Base-by-base conservation (phyloP, 306 rosid genomes). In the Dalbergia cultrata region DNA sequence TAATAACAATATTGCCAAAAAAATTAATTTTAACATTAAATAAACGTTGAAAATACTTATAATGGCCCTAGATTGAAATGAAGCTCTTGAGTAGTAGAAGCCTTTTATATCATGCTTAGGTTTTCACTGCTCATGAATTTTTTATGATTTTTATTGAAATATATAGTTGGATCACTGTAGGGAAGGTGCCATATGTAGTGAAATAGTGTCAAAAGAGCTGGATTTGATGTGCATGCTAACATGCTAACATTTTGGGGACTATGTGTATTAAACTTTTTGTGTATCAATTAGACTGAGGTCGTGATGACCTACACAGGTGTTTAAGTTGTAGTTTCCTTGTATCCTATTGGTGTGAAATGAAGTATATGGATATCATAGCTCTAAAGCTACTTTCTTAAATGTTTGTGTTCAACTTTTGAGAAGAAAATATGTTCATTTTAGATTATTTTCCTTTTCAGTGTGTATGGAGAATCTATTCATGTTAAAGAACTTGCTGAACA, bases 401-500 rank as follows among this genome's bases (percentile, higher is more conserved):
- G 79, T 68, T 72, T 88, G 34, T 68, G 17, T 63, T 71, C 14
- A 49, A 56, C 14, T 57, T 47, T 64, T 75, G 74, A 35, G 41
- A 67, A 47, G 70, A 39, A 59, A 62, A 72, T 9, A 31, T 83
- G 50, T 77, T 83, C 50, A 80, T 70, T 80, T 61, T 67, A 13
- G 72, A 21, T 19, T 62, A 35, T 57, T 56, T 67, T 21, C 53
- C 64, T 80, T 79, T 88, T 82, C 88, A 94, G 97, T 49, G 87
- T 85, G 11, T 95, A 95, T 35, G 99, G 99, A 6, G 98, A 95
- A 44, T 90, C 85, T 70, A 90, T 95, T 81, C 96, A 97, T 82
- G 89, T 93, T 44, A 93, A 95, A 90, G 99, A 95, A 76, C 98
- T 95, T 64, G 99, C 98, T 66, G 98, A 93, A 0, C 98, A 98